Evolutionary conservation across 352 stramenopile genomes (phyloP).

Genomic region (Thalassiosira hispida): DNA sequence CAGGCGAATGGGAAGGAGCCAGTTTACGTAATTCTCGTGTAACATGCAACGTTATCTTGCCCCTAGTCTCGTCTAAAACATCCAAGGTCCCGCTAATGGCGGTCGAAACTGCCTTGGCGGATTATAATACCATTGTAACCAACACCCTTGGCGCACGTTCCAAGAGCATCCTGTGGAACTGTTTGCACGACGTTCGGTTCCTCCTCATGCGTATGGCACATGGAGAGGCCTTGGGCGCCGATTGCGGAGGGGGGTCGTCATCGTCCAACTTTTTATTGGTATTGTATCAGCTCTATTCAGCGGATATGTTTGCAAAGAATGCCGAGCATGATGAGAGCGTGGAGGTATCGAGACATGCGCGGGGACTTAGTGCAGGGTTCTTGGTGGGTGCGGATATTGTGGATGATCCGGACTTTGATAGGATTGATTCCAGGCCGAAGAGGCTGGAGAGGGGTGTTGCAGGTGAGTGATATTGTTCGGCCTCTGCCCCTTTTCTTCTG

Average conservation of each 20-base stretch:
- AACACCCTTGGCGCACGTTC: constrained; percentile 71
- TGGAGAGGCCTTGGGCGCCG: constrained; percentile 74
- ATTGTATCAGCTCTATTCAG: constrained; percentile 76
- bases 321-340: constrained; percentile 67
- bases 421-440: constrained; percentile 36
- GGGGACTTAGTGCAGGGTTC: constrained; percentile 65
- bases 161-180: constrained; percentile 79
- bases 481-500: neutral
- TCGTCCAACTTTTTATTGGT: constrained; percentile 77
- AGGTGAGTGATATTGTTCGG: constrained; percentile 6
- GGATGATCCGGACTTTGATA: constrained; percentile 39
- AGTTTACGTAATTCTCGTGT: constrained; percentile 79
- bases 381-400: constrained; percentile 62
- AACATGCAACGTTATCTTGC: constrained; percentile 83
- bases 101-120: constrained; percentile 76
- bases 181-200: constrained; percentile 80
- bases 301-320: constrained; percentile 77
- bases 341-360: constrained; percentile 66
- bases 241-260: constrained; percentile 82
- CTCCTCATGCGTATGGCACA: constrained; percentile 79
- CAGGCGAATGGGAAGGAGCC: constrained; percentile 83
- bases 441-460: constrained; percentile 63
- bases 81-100: constrained; percentile 75
- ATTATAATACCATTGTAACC: constrained; percentile 66
- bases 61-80: constrained; percentile 72